Base-by-base conservation (phyloP, 2,329 filamentous ascomycete genomes). In the Cadophora malorum region DNA sequence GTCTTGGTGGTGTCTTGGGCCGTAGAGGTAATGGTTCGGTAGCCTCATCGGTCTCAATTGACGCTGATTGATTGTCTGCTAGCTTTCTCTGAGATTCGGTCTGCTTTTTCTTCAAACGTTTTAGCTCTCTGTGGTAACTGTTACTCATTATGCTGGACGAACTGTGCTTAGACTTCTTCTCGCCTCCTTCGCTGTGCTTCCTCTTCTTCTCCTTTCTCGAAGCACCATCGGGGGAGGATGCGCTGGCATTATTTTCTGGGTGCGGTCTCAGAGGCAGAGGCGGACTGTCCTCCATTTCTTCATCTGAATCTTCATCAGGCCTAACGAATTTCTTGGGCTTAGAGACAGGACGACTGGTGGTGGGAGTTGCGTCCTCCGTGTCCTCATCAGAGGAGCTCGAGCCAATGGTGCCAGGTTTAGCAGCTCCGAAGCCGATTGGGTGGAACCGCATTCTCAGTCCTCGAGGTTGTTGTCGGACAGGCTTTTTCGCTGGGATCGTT, bases 371-470 rank as follows among this genome's bases (percentile, higher is more conserved):
- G 55, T 61, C 66, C 8, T 65, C 63, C 50, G 64, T 66, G 16
- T 74, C 70, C 47, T 68, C 68, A 60, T 76, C 74, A 14, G 73
- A 74, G 7, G 56, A 67, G 35, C 68, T 72, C 28, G 69, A 70
- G 28, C 74, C 85, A 73, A 82, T 79, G 21, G 67, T 79, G 31
- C 79, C 83, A 35, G 77, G 78, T 35, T 79, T 79, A 31, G 81
- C 82, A 12, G 74, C 67, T 4, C 83, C 83, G 71, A 84, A 84
- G 16, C 91, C 91, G 55, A 90, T 85, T 0, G 91, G 91, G 64
- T 85, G 84, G 78, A 86, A 93, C 41, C 91, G 86, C 78, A 89
- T 85, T 74, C 85, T 88, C 64, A 94, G 80, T 7, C 88, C 90
- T 74, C 85, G 83, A 1, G 91, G 90, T 77, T 94, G 91, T 56